Percentiles rank a stretch among this genome's conserved stretches.
phyloP scores from a whole-genome alignment of 371 early-diverging fungal genomes.

The Polyrhizophydium stewartii region DNA sequence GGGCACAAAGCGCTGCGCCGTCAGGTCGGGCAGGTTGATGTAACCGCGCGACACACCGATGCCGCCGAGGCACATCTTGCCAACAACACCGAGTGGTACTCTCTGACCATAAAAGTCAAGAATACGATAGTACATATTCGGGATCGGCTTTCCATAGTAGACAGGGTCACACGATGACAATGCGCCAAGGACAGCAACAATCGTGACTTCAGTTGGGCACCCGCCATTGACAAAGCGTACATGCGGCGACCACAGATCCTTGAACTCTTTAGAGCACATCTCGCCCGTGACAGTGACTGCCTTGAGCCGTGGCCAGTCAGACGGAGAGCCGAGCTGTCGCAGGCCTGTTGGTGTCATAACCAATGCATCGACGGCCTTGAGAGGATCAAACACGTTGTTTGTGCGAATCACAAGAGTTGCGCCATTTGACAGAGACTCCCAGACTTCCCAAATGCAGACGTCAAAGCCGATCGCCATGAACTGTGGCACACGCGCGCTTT shows the following conservation, averaged over 20 bases:
- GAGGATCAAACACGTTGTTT: background rate
- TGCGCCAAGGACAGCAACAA: background rate
- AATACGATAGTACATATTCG: conserved; percentile 2
- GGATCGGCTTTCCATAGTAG: conserved; percentile 1
- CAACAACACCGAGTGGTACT: conserved; percentile 15
- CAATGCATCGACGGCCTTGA: background rate
- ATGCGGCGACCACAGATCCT: background rate
- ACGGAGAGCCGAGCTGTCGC: background rate
- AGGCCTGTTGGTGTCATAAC: conserved; percentile 9
- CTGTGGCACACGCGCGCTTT: conserved; percentile 4
- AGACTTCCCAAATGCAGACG: conserved; percentile 7
- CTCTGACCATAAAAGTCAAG: background rate
- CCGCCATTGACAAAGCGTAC: conserved; percentile 14
- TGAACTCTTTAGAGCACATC: background rate
- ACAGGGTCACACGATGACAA: too few species aligned
- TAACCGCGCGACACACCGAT: conserved; percentile 20
- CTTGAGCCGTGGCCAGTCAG: background rate
- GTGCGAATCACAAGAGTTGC: background rate
- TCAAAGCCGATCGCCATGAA: conserved; percentile 13
- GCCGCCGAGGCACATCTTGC: conserved; percentile 25
- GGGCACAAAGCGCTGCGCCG: conserved; percentile 4
- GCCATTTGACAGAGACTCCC: conserved; percentile 3
- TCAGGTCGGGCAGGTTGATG: conserved; percentile 21
- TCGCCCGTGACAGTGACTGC: conserved; percentile 2
- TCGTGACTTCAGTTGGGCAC: conserved; percentile 28